A percentile compares a stretch with the other conserved stretches of the same genome.
Conservation (phyloP, 129 eudicot genomes). For the Flaveria robusta region DNA sequence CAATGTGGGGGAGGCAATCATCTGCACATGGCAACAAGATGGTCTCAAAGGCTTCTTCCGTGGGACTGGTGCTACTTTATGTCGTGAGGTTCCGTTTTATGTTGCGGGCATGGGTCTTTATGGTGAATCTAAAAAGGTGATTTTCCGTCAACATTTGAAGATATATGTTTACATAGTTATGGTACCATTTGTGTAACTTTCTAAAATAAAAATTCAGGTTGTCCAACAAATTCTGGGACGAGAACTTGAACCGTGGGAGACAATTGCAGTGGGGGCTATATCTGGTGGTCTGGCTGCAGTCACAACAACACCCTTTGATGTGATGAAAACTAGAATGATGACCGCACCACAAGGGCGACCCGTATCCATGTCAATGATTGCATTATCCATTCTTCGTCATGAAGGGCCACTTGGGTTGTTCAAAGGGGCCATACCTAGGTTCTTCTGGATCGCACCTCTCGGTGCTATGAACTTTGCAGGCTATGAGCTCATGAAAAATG, state of each 20-base stretch:
- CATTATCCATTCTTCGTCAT: constrained; percentile 70
- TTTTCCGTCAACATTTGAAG: background rate
- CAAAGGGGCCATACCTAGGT: constrained; percentile 93
- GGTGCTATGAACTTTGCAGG: constrained; percentile 99
- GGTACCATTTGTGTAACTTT: background rate
- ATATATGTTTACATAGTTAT: background rate
- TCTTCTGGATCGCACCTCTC: constrained; percentile 95
- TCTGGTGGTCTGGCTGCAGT: constrained; percentile 96
- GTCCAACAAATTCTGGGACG: constrained; percentile 69
- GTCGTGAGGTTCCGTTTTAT: constrained; percentile 92
- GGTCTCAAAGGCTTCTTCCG: constrained; percentile 94
- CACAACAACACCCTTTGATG: constrained; percentile 90
- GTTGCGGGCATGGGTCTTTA: constrained; percentile 98
- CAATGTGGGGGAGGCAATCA: constrained; percentile 81
- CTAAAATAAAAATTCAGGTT: constrained; percentile 41
- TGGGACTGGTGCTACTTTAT: constrained; percentile 98
- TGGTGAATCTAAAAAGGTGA: constrained; percentile 95
- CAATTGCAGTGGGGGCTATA: constrained; percentile 85
- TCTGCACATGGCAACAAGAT: constrained; percentile 93
- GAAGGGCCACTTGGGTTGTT: constrained; percentile 95
- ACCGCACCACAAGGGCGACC: constrained; percentile 86
- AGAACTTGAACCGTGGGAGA: constrained; percentile 95
- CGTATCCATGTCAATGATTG: constrained; percentile 62
- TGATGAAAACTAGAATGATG: constrained; percentile 93
- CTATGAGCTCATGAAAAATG: constrained; percentile 89